These are phyloP conservation scores for Serpula lacrymans DNA, from an alignment of 768 basidiomycete genomes.

Conservation along the genomic window DNA sequence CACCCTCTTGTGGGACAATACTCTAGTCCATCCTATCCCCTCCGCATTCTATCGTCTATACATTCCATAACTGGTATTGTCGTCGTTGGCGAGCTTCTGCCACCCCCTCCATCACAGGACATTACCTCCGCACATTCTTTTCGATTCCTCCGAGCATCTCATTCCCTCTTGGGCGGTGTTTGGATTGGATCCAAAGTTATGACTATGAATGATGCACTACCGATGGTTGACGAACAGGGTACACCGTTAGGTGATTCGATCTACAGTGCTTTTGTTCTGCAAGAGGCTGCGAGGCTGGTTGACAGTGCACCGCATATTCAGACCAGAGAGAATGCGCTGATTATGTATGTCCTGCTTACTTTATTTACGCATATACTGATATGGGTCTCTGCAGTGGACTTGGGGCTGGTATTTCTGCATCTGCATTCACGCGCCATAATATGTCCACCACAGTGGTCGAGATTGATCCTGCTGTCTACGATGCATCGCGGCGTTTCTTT, in stretches of 20 bases:
- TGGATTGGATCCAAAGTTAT: conserved; percentile 64
- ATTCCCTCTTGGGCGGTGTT: conserved; percentile 68
- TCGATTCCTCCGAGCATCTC: conserved; percentile 61
- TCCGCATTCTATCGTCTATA: conserved; percentile 65
- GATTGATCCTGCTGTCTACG: conserved; percentile 88
- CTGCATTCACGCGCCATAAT: conserved; percentile 65
- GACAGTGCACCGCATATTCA: conserved; percentile 46
- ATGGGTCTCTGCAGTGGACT: conserved; percentile 60
- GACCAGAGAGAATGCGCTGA: conserved; percentile 52
- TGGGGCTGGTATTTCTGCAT: conserved; percentile 79
- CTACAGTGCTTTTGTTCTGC: conserved; percentile 80
- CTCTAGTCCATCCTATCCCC: conserved; percentile 47
- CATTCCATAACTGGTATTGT: conserved; percentile 79
- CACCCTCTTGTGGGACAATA: conserved; percentile 51
- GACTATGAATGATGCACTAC: conserved; percentile 38
- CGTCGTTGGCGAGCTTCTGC: conserved; percentile 71
- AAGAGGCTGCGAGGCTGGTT: conserved; percentile 79
- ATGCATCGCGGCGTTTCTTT: conserved; percentile 77
- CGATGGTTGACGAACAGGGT: conserved; percentile 49
- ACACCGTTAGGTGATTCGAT: conserved; percentile 70
- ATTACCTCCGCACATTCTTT: conserved; percentile 41
- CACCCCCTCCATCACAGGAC: conserved; percentile 31
- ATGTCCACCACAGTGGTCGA: conserved; percentile 84
- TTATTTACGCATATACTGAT: conserved; percentile 11
- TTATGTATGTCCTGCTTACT: conserved; percentile 54